Percentiles rank a stretch among this genome's conserved stretches.
phyloP scores from a whole-genome alignment of 2,329 filamentous ascomycete genomes.

The Paracoccidioides lutzii region DNA sequence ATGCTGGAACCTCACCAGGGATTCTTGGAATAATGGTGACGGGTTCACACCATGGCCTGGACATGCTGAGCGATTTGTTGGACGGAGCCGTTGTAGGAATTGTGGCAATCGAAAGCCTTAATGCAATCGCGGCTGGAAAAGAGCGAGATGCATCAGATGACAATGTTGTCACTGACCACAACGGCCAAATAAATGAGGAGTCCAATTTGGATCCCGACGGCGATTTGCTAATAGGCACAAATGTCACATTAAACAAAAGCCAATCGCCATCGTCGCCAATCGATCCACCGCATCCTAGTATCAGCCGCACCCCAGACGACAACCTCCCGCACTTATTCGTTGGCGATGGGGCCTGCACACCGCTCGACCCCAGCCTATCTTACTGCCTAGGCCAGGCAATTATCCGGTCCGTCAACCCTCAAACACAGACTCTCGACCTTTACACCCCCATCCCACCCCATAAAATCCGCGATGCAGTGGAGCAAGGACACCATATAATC shows the following conservation, averaged over 20 bases:
- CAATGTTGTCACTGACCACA: background rate
- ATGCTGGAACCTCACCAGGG: constrained; percentile 31
- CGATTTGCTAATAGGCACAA: constrained; percentile 10
- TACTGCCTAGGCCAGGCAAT: constrained; percentile 39
- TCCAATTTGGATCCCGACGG: constrained; percentile 4
- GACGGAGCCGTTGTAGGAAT: constrained; percentile 44
- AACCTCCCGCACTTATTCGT: constrained; percentile 40
- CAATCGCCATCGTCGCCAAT: background rate
- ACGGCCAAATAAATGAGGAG: background rate
- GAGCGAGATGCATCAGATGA: background rate
- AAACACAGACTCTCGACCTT: constrained; percentile 30
- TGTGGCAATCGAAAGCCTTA: constrained; percentile 34
- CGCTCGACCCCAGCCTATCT: constrained; percentile 36
- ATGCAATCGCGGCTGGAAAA: constrained; percentile 15
- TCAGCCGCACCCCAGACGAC: constrained; percentile 32
- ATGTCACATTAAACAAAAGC: constrained; percentile 14
- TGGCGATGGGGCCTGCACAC: constrained; percentile 28
- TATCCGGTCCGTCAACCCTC: constrained; percentile 30
- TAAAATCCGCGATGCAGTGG: constrained; percentile 19
- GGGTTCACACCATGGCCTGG: constrained; percentile 36
- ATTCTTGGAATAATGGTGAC: constrained; percentile 41
- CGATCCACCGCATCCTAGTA: constrained; percentile 8
- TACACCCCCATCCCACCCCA: constrained; percentile 36
- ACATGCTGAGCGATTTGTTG: constrained; percentile 38
- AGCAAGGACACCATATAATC: constrained; percentile 30